Conservation (phyloP, 768 basidiomycete species). For the Russula brevipes region DNA sequence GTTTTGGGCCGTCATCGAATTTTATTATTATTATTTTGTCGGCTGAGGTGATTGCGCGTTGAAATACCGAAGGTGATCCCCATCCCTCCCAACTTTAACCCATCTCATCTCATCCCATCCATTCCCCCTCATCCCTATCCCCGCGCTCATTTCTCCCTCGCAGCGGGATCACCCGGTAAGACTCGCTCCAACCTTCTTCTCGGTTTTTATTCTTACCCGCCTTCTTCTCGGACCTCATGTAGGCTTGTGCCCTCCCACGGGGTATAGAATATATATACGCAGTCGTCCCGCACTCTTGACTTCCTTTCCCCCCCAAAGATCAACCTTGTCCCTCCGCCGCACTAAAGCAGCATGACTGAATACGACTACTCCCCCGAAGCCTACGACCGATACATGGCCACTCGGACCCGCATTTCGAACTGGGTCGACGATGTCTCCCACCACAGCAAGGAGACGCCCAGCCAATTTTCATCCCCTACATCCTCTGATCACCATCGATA, state of each 20-base stretch:
- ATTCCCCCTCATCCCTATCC: background rate
- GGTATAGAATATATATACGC: conserved; percentile 5
- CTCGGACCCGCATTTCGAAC: conserved; percentile 44
- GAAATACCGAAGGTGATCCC: background rate
- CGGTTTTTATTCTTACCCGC: background rate
- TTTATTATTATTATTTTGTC: background rate
- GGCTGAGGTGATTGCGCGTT: background rate
- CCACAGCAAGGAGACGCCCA: conserved; percentile 30
- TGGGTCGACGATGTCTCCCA: conserved; percentile 41
- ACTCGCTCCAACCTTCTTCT: background rate
- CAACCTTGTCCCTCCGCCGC: background rate
- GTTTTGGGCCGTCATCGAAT: background rate
- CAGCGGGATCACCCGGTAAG: background rate
- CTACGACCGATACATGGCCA: conserved; percentile 41
- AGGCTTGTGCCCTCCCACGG: background rate
- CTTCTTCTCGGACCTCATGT: background rate
- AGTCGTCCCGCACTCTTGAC: background rate
- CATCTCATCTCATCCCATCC: background rate
- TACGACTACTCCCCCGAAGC: conserved; percentile 59
- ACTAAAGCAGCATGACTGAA: conserved; percentile 43
- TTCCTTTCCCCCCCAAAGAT: background rate
- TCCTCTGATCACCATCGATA: background rate
- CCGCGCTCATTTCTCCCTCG: background rate
- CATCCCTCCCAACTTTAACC: background rate
- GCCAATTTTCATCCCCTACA: background rate